These are phyloP conservation scores for Esteya vermicola DNA, from an alignment of 2,329 filamentous ascomycete species.

Conservation along the genomic window DNA sequence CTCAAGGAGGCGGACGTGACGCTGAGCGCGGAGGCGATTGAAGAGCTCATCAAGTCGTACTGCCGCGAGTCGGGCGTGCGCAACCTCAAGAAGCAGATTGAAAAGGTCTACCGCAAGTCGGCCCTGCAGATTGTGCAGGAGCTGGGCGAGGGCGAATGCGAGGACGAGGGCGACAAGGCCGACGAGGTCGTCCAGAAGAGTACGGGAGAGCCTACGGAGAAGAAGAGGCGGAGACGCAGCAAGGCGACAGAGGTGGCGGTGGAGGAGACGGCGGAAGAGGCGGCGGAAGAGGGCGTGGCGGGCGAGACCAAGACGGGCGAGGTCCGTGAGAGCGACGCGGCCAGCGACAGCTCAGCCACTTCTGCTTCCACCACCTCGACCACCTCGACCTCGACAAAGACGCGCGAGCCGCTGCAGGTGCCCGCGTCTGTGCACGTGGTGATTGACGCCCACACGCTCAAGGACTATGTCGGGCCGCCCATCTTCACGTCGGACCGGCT, in stretches of 20 bases:
- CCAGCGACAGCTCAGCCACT: conserved; percentile 7
- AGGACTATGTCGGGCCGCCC: conserved; percentile 92
- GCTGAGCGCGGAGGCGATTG: conserved; percentile 75
- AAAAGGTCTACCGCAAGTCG: conserved; percentile 96
- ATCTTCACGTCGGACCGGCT: conserved; percentile 91
- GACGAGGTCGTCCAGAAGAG: not conserved
- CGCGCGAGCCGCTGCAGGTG: conserved; percentile 65
- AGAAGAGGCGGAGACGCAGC: no score
- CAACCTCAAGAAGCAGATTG: conserved; percentile 98
- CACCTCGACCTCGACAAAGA: conserved; percentile 20
- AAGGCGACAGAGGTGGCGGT: not conserved
- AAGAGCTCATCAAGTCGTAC: conserved; percentile 97
- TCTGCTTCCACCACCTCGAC: conserved; percentile 12
- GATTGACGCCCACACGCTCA: conserved; percentile 80
- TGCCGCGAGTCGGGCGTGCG: conserved; percentile 93
- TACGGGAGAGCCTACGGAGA: conserved; percentile 1
- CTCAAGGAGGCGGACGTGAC: conserved; percentile 81
- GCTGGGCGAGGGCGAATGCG: conserved; percentile 48
- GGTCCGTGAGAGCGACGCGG: conserved; percentile 4
- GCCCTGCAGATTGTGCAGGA: conserved; percentile 95
- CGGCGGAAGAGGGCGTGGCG: no score
- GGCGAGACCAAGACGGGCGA: not conserved
- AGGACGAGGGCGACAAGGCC: conserved; percentile 1
- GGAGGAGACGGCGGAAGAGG: conserved; percentile 5
- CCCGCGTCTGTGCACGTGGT: conserved; percentile 75